Evolutionary conservation across 169 alveolate species (phyloP).

Genomic region (Eimeria necatrix): DNA sequence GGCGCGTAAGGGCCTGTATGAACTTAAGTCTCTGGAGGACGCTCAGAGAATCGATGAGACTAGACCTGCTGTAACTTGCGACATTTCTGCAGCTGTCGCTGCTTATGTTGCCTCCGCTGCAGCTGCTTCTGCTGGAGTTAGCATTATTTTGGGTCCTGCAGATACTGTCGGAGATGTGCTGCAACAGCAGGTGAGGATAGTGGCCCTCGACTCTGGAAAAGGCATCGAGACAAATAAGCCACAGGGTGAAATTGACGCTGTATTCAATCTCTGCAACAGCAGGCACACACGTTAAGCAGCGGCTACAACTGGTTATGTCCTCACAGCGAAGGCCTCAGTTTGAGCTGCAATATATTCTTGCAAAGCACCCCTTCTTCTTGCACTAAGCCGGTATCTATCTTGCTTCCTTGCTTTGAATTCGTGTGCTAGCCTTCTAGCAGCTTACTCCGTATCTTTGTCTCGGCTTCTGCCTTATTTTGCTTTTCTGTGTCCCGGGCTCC

Average conservation of each 20-base stretch:
- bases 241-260: conserved; percentile 59
- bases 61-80: neutral
- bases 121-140: neutral
- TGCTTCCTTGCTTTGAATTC: too few species aligned
- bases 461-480: too few species aligned
- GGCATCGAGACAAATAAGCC: conserved; percentile 51
- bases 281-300: neutral
- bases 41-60: conserved; percentile 35
- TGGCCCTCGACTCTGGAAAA: conserved; percentile 25
- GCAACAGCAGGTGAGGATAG: conserved; percentile 45
- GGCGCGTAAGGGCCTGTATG: conserved; percentile 55
- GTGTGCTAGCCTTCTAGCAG: too few species aligned
- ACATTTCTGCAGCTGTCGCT: neutral
- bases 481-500: too few species aligned
- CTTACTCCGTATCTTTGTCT: too few species aligned
- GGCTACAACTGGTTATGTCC: too few species aligned
- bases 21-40: conserved; percentile 52
- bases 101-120: neutral
- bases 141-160: neutral
- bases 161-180: neutral
- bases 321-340: too few species aligned
- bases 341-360: too few species aligned
- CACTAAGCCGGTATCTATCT: too few species aligned
- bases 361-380: too few species aligned
- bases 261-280: conserved; percentile 50